Conservation (phyloP, 73 alveolate species). For the Tetrahymena thermophila region DNA sequence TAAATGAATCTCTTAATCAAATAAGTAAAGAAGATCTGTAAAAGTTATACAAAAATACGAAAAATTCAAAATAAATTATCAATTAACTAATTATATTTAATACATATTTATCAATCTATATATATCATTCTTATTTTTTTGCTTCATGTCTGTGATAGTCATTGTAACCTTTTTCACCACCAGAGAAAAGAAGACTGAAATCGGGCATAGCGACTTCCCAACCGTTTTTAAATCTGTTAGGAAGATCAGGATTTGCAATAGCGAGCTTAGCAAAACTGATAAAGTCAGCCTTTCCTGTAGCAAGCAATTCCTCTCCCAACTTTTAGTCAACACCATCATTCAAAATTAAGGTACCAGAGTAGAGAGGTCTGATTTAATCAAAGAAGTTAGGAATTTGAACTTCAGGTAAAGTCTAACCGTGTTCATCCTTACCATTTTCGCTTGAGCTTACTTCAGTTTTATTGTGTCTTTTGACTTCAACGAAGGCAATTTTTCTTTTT, state of each 20-base stretch:
- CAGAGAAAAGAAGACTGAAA: not conserved
- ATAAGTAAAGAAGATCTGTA: not conserved
- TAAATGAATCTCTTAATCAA: not conserved
- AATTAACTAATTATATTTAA: not conserved
- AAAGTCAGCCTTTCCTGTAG: slow-evolving; percentile 2
- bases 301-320: slow-evolving; percentile 2
- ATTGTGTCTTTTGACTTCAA: slow-evolving; percentile 26
- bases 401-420: slow-evolving; percentile 15
- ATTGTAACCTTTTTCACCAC: slow-evolving; percentile 22
- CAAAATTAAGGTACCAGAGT: not conserved
- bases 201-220: not conserved
- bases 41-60: not conserved
- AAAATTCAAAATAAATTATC: not conserved
- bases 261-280: slow-evolving; percentile 10
- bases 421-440: slow-evolving; percentile 1
- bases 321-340: slow-evolving; percentile 6
- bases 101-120: not conserved
- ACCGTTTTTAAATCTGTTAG: not conserved
- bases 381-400: not conserved
- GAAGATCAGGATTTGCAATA: slow-evolving; percentile 30
- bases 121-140: not conserved
- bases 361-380: slow-evolving; percentile 11
- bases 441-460: not conserved
- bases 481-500: slow-evolving; percentile 2
- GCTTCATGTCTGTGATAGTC: slow-evolving; percentile 23